These are phyloP conservation scores for Penicillium bovifimosum DNA, from an alignment of 495 filamentous ascomycete genomes.

Conservation along the genomic window DNA sequence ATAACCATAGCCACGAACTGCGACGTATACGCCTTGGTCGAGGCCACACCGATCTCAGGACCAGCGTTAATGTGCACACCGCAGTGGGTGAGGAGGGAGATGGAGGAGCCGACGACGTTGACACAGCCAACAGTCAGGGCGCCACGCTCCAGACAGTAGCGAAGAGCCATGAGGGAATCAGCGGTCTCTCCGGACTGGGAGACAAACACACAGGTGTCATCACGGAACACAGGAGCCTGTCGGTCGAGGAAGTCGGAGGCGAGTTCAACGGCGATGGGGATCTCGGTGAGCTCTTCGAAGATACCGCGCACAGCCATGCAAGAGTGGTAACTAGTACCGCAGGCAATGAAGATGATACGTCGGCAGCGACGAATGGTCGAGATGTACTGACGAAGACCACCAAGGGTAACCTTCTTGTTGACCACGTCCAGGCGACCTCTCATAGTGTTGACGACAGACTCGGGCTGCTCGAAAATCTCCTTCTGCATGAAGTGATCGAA, in stretches of 20 bases:
- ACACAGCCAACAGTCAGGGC: conserved; percentile 96
- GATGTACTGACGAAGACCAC: conserved; percentile 93
- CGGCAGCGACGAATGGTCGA: conserved; percentile 93
- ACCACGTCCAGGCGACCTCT: conserved; percentile 90
- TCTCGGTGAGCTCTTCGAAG: conserved; percentile 97
- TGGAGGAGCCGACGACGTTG: conserved; percentile 96
- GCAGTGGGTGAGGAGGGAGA: conserved; percentile 96
- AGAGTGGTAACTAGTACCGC: conserved; percentile 95
- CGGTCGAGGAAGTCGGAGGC: conserved; percentile 98
- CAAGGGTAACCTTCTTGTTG: conserved; percentile 91
- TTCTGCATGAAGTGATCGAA: conserved; percentile 99
- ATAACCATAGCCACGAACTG: conserved; percentile 99
- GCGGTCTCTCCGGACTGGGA: conserved; percentile 98
- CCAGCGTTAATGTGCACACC: conserved; percentile 99
- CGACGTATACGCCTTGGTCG: conserved; percentile 97
- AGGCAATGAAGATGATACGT: conserved; percentile 96
- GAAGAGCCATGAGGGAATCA: conserved; percentile 94
- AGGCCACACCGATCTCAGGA: conserved; percentile 97
- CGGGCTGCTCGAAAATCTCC: conserved; percentile 99
- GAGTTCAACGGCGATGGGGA: conserved; percentile 93
- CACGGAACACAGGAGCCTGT: conserved; percentile 97
- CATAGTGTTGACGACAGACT: conserved; percentile 99
- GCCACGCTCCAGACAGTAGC: conserved; percentile 95
- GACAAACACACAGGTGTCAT: conserved; percentile 98
- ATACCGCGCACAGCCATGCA: conserved; percentile 98